phyloP scores from a whole-genome alignment of 2,329 filamentous ascomycete species.

The Cercospora sp. region DNA sequence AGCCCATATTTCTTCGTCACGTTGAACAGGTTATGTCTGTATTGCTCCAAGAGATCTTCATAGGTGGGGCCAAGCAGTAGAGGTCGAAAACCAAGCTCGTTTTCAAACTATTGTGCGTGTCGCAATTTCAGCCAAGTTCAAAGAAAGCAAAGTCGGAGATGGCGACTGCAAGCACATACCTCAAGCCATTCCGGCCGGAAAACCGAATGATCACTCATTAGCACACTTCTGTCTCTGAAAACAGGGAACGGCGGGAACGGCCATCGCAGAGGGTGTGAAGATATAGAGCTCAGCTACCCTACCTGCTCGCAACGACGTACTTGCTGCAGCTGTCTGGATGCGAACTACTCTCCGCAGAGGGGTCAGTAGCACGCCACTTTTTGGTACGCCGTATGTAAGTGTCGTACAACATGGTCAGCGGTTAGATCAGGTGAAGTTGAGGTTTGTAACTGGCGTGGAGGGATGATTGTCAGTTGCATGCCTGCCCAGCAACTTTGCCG shows the following conservation, averaged over 20 bases:
- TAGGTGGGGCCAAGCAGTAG: slow-evolving; percentile 22
- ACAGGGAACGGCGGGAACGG: neutral
- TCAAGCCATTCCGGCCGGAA: slow-evolving; percentile 16
- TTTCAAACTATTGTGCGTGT: slow-evolving; percentile 18
- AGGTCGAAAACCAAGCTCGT: slow-evolving; percentile 24
- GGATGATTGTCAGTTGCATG: neutral
- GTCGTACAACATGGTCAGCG: slow-evolving; percentile 13
- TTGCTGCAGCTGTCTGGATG: slow-evolving; percentile 12
- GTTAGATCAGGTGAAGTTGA: slow-evolving; percentile 14
- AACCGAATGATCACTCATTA: slow-evolving; percentile 9
- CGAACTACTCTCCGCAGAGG: slow-evolving; percentile 4
- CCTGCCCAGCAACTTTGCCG: neutral
- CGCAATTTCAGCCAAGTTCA: neutral
- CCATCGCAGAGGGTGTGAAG: neutral
- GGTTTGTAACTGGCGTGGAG: neutral
- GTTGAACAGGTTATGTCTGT: slow-evolving; percentile 15
- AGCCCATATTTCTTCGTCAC: slow-evolving; percentile 18
- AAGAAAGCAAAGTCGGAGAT: too few relatives aligned
- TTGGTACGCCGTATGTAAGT: slow-evolving; percentile 7
- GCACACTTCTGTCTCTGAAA: neutral
- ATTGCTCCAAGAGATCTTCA: slow-evolving; percentile 20
- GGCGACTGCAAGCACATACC: neutral
- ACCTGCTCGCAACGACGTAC: slow-evolving; percentile 5
- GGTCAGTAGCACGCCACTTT: slow-evolving; percentile 13
- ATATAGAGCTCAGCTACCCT: slow-evolving; percentile 10